phyloP scores from a whole-genome alignment of 768 basidiomycete genomes.

The Leccinum boreale region DNA sequence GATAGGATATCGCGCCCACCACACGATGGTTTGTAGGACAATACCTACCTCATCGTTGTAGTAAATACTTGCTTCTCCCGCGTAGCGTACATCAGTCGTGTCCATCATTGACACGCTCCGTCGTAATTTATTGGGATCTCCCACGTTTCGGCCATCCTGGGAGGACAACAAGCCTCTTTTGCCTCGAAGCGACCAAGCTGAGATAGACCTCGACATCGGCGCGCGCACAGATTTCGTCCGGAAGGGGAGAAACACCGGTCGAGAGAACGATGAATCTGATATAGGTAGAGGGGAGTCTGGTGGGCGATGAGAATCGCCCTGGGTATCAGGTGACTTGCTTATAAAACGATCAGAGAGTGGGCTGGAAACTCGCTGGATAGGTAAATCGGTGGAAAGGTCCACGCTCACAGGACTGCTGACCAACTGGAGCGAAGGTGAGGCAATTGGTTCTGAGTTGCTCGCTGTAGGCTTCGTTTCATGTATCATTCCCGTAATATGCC shows the following conservation, averaged over 20 bases:
- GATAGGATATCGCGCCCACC: not conserved
- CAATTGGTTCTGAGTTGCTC: constrained; percentile 8
- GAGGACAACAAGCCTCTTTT: not conserved
- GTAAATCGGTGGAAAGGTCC: not conserved
- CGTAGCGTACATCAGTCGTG: constrained; percentile 32
- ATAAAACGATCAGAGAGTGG: not conserved
- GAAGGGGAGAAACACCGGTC: constrained; percentile 11
- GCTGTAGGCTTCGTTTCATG: constrained; percentile 9
- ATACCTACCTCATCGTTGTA: constrained; percentile 42
- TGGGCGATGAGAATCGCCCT: not conserved
- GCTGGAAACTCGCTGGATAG: constrained; percentile 1
- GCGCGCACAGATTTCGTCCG: constrained; percentile 13
- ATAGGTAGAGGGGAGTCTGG: not conserved
- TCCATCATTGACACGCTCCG: constrained; percentile 10
- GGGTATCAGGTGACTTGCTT: not conserved
- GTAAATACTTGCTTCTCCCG: constrained; percentile 66
- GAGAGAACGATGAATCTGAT: constrained; percentile 8
- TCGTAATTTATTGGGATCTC: constrained; percentile 17
- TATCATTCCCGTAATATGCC: constrained; percentile 55
- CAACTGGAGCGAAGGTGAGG: not conserved
- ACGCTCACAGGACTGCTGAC: constrained; percentile 4
- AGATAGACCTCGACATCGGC: constrained; percentile 13
- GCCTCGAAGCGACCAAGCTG: constrained; percentile 9
- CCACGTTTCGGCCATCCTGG: constrained; percentile 18
- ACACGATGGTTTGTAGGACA: not conserved